Conservation (phyloP, 1,284 basidiomycete genomes). For the Malassezia japonica region DNA sequence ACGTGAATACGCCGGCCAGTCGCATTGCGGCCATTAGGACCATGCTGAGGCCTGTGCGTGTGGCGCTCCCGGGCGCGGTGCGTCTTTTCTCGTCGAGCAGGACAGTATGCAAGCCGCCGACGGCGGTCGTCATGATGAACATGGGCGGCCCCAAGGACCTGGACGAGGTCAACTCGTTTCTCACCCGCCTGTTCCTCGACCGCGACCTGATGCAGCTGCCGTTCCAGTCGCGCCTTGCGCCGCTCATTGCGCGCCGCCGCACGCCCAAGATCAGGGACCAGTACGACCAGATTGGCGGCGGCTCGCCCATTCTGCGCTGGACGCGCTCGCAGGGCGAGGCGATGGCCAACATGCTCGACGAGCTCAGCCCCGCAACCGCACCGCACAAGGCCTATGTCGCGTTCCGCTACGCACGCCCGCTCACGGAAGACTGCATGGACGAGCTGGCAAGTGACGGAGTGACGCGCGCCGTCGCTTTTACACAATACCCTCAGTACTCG, state of each 20-base stretch:
- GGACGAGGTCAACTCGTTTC: constrained; percentile 56
- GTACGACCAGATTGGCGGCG: constrained; percentile 88
- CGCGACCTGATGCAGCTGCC: constrained; percentile 87
- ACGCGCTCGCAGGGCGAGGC: constrained; percentile 77
- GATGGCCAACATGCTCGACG: constrained; percentile 84
- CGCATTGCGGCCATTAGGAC: neutral
- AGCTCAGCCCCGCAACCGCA: constrained; percentile 79
- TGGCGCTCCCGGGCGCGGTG: too few species aligned
- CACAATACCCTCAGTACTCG: constrained; percentile 97
- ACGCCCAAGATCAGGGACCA: constrained; percentile 90
- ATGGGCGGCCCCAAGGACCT: constrained; percentile 89
- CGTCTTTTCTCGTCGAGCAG: neutral
- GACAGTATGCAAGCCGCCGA: constrained; percentile 23
- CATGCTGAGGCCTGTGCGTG: neutral
- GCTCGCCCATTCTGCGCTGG: constrained; percentile 91
- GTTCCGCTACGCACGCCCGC: constrained; percentile 63
- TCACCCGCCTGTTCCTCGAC: constrained; percentile 87
- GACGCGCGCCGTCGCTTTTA: constrained; percentile 84
- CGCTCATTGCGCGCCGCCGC: constrained; percentile 78
- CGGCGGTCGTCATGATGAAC: constrained; percentile 91
- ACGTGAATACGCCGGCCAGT: neutral
- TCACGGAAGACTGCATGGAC: constrained; percentile 71
- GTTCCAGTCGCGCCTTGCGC: constrained; percentile 76
- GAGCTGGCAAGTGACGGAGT: constrained; percentile 87
- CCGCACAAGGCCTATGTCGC: constrained; percentile 86